Percentiles rank a stretch among this genome's conserved stretches.
Conservation (phyloP, 345 rosid species). For the Noccaea caerulescens region DNA sequence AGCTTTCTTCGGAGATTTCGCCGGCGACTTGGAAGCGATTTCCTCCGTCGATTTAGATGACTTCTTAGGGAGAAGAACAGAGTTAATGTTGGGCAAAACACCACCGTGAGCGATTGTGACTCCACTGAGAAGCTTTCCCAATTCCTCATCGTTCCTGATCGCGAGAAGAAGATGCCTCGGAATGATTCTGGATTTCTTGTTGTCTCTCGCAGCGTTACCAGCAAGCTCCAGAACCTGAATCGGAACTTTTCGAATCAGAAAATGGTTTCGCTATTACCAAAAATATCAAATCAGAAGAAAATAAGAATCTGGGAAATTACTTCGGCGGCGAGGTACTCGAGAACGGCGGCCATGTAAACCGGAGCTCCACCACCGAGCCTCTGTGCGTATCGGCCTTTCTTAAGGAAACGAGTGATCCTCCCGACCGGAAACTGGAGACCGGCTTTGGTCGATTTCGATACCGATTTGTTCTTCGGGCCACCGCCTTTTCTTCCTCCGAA, state of each 20-base stretch:
- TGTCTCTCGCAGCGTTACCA: conserved; percentile 81
- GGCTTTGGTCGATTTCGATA: conserved; percentile 73
- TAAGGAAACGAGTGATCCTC: conserved; percentile 77
- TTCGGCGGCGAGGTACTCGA: conserved; percentile 87
- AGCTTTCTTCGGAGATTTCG: conserved; percentile 45
- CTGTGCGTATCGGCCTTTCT: conserved; percentile 74
- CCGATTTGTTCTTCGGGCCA: conserved; percentile 74
- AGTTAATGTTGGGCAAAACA: conserved; percentile 75
- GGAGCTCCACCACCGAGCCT: conserved; percentile 88
- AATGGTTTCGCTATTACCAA: background rate
- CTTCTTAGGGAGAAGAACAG: conserved; percentile 74
- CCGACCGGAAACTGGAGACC: conserved; percentile 90
- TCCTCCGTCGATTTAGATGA: conserved; percentile 56
- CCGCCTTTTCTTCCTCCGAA: conserved; percentile 85
- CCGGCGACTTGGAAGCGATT: conserved; percentile 62
- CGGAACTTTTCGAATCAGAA: background rate
- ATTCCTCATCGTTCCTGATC: conserved; percentile 76
- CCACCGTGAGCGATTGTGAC: conserved; percentile 87
- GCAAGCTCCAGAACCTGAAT: conserved; percentile 73
- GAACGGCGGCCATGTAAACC: conserved; percentile 85
- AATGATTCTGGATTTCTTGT: conserved; percentile 73
- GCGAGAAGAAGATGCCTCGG: conserved; percentile 79
- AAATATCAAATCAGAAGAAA: background rate
- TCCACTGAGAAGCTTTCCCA: conserved; percentile 69
- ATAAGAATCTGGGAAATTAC: conserved; percentile 30